phyloP scores from a whole-genome alignment of 805 yeast genomes.

The Grigorovia humatica region DNA sequence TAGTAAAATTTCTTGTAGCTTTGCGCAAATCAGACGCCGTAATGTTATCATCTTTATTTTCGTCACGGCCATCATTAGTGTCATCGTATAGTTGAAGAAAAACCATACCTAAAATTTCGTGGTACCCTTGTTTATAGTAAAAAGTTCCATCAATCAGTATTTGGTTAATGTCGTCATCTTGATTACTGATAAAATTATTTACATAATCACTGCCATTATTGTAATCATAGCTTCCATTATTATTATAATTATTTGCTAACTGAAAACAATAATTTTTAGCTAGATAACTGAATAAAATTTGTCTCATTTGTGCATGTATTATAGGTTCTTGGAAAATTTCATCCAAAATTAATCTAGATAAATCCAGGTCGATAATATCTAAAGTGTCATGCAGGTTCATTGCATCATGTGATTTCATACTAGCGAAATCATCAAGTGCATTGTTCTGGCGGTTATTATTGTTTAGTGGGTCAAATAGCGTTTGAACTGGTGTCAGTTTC shows the following conservation, averaged over 20 bases:
- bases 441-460: neutral
- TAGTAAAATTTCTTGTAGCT: too few species aligned
- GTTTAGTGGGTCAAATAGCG: neutral
- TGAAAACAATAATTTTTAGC: neutral
- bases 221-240: too few species aligned
- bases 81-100: constrained; percentile 17
- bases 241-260: too few species aligned
- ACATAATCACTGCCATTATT: too few species aligned
- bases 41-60: too few species aligned
- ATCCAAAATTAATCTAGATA: constrained; percentile 20
- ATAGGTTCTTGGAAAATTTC: constrained; percentile 12
- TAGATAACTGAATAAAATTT: constrained; percentile 19
- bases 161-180: neutral
- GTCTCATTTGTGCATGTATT: constrained; percentile 18
- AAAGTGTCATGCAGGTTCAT: constrained; percentile 16
- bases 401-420: neutral
- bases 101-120: constrained; percentile 23
- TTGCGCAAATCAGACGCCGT: too few species aligned
- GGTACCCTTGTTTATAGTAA: constrained; percentile 26
- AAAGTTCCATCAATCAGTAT: neutral
- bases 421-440: too few species aligned
- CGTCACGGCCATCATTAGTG: constrained; percentile 2
- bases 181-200: neutral
- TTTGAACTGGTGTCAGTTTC: constrained; percentile 15
- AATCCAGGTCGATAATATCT: constrained; percentile 23